Base-by-base conservation (phyloP, 202 grass and related monocot genomes). In the Digitaria exilis region DNA sequence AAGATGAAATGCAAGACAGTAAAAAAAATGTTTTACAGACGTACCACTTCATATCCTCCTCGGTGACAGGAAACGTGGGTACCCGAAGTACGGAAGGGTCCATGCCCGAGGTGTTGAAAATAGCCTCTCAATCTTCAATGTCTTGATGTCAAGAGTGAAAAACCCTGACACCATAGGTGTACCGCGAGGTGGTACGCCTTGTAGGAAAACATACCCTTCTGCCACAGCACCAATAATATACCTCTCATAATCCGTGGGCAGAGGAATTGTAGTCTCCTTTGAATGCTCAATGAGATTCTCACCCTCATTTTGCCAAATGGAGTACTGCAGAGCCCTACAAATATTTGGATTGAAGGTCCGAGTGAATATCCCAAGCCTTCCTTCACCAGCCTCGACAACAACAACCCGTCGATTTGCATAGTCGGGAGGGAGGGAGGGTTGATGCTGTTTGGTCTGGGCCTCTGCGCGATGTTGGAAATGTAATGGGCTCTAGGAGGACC, bases 281-380 rank as follows among this genome's bases (percentile, higher is more conserved):
- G n/a, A n/a, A 43, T 2, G 4, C 19, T 14, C 35, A 42, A 22
- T 24, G 9, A 4, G 21, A 67, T 42, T 42, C 19, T n/a, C 19
- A 67, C 0, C 4, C 0, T 67, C 35, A 42, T 42, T 67, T 67
- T 67, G 65, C 9, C 18, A 1, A 43, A 24, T 42, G 35, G 9
- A 42, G 65, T 43, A 56, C 16, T 17, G 21, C 10, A 14, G 65
- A 67, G 37, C 3, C 65, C 21, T 9, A 42, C 37, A 39, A 22
- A 0, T 41, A 5, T 0, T 14, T 0, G 1, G 1, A 24, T 0
- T 0, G 28, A 2, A 2, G 11, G 1, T 0, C 1, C 0, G 0
- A 66, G 17, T 41, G 39, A 67, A 5, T 22, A 67, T 67, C 32
- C 34, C 64, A 67, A 67, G 9, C 34, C 9, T 67, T 35, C 64